Evolutionary conservation across 2,329 filamentous ascomycete genomes (phyloP).

Genomic region (Tolypocladium ophioglossoides): DNA sequence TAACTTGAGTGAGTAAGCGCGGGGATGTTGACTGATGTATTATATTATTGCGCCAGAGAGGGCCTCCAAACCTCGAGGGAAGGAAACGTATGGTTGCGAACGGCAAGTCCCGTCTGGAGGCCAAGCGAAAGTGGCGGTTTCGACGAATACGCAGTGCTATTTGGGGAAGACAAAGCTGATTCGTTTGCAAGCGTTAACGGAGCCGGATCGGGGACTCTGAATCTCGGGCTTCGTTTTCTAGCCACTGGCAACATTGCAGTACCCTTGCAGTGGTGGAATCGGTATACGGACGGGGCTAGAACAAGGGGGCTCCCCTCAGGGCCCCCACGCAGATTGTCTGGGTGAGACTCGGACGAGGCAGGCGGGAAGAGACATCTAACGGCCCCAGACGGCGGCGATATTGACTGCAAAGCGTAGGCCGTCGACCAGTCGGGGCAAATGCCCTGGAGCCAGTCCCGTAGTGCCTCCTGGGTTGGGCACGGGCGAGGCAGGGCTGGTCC

Average conservation of each 20-base stretch:
- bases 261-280: neutral
- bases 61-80: too few relatives aligned
- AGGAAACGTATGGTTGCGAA: neutral
- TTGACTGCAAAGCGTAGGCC: neutral
- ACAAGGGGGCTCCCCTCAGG: neutral
- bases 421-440: slow-evolving; percentile 3
- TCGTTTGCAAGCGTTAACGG: neutral
- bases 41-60: neutral
- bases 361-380: neutral
- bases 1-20: neutral
- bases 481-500: neutral
- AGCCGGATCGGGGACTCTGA: neutral
- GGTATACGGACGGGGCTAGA: neutral
- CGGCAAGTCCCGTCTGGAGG: neutral
- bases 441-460: slow-evolving; percentile 2
- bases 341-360: slow-evolving; percentile 1
- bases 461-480: slow-evolving; percentile 1
- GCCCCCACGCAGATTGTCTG: neutral
- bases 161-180: neutral
- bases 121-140: neutral
- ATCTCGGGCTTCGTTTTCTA: neutral
- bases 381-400: slow-evolving; percentile 1
- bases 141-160: neutral
- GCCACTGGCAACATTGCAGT: neutral
- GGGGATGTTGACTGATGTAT: neutral